phyloP scores from a whole-genome alignment of 202 grass and related monocot species.

The Zoysia matrella region DNA sequence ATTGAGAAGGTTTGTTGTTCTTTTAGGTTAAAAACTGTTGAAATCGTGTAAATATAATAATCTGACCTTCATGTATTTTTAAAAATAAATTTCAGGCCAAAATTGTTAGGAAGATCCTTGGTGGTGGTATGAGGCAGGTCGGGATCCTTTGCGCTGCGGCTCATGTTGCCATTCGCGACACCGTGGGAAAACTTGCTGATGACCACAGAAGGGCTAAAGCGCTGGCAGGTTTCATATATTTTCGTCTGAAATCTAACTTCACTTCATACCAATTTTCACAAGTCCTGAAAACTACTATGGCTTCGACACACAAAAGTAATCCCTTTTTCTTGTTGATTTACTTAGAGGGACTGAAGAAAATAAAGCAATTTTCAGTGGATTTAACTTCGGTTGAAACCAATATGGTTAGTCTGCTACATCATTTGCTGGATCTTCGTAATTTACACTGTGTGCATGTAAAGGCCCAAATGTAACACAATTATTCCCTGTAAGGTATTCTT shows the following conservation, averaged over 20 bases:
- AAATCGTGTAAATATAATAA: neutral
- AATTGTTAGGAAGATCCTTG: constrained; percentile 92
- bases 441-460: neutral
- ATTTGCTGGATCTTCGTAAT: constrained; percentile 1
- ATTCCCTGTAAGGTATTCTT: constrained; percentile 67
- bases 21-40: neutral
- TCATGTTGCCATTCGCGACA: constrained; percentile 76
- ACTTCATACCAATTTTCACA: neutral
- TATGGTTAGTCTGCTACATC: constrained; percentile 59
- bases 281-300: neutral
- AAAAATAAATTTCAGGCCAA: constrained; percentile 60
- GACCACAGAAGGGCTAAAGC: constrained; percentile 85
- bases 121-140: constrained; percentile 99
- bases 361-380: constrained; percentile 72
- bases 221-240: constrained; percentile 65
- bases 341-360: constrained; percentile 82
- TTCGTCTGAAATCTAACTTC: neutral
- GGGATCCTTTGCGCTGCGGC: constrained; percentile 92
- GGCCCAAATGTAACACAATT: neutral
- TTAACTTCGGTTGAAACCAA: constrained; percentile 74
- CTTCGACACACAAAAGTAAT: neutral
- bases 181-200: constrained; percentile 66
- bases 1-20: constrained; percentile 64
- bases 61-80: neutral
- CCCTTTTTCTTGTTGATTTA: neutral